Evolutionary conservation across 352 stramenopile species (phyloP).

Genomic region (Pythium folliculosum): DNA sequence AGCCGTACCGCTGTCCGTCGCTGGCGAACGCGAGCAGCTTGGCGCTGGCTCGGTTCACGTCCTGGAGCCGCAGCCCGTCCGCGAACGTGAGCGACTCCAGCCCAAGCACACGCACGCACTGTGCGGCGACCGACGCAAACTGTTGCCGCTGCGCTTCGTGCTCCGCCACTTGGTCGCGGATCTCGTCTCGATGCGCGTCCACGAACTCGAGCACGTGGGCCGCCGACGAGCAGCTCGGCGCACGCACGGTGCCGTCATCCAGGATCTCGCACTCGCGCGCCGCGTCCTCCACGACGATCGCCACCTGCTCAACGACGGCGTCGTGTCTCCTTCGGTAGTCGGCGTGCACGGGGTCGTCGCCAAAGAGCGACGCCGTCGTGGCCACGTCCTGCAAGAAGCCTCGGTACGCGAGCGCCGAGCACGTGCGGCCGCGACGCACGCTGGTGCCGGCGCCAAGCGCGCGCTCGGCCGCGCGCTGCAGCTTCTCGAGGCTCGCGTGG

Average conservation of each 20-base stretch:
- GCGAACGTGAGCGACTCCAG: conserved; percentile 36
- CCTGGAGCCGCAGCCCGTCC: conserved; percentile 36
- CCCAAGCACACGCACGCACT: conserved; percentile 40
- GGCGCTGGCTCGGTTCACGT: conserved; percentile 23
- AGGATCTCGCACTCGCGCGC: conserved; percentile 43
- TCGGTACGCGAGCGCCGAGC: conserved; percentile 51
- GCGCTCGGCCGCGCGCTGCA: conserved; percentile 41
- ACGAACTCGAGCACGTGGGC: conserved; percentile 26
- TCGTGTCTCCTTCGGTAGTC: conserved; percentile 11
- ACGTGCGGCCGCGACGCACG: conserved; percentile 50
- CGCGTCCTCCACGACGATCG: conserved; percentile 49
- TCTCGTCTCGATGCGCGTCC: conserved; percentile 7
- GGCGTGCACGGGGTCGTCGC: conserved; percentile 15
- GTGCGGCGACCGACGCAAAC: conserved; percentile 37
- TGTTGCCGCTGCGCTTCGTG: conserved; percentile 14
- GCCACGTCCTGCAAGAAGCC: conserved; percentile 51
- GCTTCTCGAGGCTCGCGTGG: conserved; percentile 28
- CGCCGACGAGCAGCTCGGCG: conserved; percentile 27
- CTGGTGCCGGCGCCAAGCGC: conserved; percentile 35
- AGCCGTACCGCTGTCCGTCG: conserved; percentile 17
- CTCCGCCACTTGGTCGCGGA: conserved; percentile 15
- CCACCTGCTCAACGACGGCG: conserved; percentile 40
- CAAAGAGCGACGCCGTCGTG: conserved; percentile 2
- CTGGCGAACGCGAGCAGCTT: conserved; percentile 35
- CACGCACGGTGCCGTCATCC: conserved; percentile 43